Evolutionary conservation across 2,329 filamentous ascomycete species (phyloP).

Genomic region (Lecanosticta acicola): DNA sequence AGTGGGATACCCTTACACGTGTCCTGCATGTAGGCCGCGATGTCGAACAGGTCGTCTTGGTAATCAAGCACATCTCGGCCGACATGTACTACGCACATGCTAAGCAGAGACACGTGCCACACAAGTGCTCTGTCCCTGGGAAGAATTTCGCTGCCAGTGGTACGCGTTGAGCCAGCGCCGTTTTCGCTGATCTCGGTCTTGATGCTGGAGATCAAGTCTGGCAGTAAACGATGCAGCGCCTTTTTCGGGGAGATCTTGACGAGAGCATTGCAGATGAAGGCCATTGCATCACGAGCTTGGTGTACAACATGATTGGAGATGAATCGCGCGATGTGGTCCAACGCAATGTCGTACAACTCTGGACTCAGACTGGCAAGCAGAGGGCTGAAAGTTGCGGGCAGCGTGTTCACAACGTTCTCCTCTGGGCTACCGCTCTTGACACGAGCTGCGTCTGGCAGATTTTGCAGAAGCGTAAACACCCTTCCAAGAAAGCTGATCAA

Average conservation of each 20-base stretch:
- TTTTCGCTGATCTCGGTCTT: conserved; percentile 96
- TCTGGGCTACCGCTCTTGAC: conserved; percentile 88
- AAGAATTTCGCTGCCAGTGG: conserved; percentile 86
- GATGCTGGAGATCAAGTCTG: conserved; percentile 84
- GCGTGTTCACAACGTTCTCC: conserved; percentile 92
- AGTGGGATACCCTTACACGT: conserved; percentile 90
- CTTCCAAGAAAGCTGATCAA: conserved; percentile 83
- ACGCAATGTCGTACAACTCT: conserved; percentile 83
- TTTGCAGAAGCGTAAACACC: conserved; percentile 92
- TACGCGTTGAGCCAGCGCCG: conserved; percentile 88
- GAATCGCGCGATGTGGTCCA: conserved; percentile 89
- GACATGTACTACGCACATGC: conserved; percentile 97
- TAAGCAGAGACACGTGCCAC: conserved; percentile 95
- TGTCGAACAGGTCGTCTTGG: conserved; percentile 81
- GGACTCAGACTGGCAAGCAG: conserved; percentile 86
- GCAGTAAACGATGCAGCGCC: conserved; percentile 82
- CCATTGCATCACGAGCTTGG: conserved; percentile 94
- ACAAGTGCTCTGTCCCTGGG: conserved; percentile 88
- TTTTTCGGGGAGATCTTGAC: conserved; percentile 96
- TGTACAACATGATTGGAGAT: conserved; percentile 92
- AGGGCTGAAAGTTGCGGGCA: conserved; percentile 86
- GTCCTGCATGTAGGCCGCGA: conserved; percentile 93
- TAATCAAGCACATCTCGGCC: conserved; percentile 84
- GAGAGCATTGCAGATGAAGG: conserved; percentile 92
- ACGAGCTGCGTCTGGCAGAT: conserved; percentile 82